Evolutionary conservation across 2,329 filamentous ascomycete species (phyloP).

Genomic region (Fusarium pseudonygamai): DNA sequence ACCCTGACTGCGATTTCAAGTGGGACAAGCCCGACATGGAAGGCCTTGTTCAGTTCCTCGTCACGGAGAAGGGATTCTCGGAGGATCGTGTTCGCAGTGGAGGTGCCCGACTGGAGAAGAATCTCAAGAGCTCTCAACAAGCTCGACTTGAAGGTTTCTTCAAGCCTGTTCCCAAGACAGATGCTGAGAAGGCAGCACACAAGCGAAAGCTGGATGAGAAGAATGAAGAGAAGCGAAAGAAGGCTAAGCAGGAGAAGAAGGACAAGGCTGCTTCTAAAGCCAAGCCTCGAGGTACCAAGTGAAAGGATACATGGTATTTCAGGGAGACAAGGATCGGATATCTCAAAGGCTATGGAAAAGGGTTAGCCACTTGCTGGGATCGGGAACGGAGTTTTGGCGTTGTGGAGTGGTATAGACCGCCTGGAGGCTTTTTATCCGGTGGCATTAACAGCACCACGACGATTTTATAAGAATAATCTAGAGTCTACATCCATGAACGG

Average conservation of each 20-base stretch:
- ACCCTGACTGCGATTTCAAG: constrained; percentile 93
- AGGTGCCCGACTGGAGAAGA: constrained; percentile 84
- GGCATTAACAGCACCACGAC: neutral
- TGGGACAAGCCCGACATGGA: constrained; percentile 96
- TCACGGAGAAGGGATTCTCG: constrained; percentile 94
- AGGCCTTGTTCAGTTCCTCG: constrained; percentile 87
- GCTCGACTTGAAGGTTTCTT: constrained; percentile 95
- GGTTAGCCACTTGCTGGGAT: neutral
- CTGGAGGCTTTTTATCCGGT: neutral
- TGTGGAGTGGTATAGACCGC: constrained; percentile 10
- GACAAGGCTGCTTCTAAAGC: constrained; percentile 92
- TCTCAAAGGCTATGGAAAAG: neutral
- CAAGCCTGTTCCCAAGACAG: constrained; percentile 89
- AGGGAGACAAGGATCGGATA: constrained; percentile 1
- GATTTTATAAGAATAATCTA: constrained; percentile 4
- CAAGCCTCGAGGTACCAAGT: constrained; percentile 75
- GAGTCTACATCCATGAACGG: neutral
- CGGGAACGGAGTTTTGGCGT: constrained; percentile 39
- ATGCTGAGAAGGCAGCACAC: constrained; percentile 81
- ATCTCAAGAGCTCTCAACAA: constrained; percentile 90
- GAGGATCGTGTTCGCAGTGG: constrained; percentile 89
- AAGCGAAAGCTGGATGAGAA: constrained; percentile 97
- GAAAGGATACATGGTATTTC: neutral
- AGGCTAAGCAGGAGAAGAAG: constrained; percentile 92
- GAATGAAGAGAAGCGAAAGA: constrained; percentile 92